Conservation (phyloP, 495 filamentous ascomycete species). For the Hypoxylon intermedium region DNA sequence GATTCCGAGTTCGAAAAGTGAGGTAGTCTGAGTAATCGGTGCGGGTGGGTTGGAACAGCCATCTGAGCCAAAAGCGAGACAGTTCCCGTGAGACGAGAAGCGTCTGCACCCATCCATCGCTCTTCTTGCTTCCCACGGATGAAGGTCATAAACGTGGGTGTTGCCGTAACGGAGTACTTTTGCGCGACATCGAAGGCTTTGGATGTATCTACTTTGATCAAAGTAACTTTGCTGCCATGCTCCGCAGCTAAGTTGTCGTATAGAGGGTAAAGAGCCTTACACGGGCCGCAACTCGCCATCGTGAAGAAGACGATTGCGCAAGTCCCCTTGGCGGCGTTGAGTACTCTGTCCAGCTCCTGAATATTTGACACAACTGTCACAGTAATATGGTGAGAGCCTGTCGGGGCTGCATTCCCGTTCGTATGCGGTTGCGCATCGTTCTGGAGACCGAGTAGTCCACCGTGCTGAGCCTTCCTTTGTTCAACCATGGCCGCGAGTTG, state of each 20-base stretch:
- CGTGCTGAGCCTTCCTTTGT: slow-evolving; percentile 64
- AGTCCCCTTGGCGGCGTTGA: slow-evolving; percentile 64
- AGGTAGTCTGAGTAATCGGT: slow-evolving; percentile 71
- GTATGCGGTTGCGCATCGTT: slow-evolving; percentile 39
- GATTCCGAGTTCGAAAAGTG: slow-evolving; percentile 68
- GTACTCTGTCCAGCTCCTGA: slow-evolving; percentile 64
- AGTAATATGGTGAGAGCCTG: slow-evolving; percentile 39
- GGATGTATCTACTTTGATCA: slow-evolving; percentile 86
- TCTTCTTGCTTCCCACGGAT: slow-evolving; percentile 76
- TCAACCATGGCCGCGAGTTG: slow-evolving; percentile 78
- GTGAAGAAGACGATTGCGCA: slow-evolving; percentile 94
- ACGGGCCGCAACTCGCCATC: slow-evolving; percentile 83
- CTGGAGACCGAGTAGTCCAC: slow-evolving; percentile 60
- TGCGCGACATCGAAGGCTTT: slow-evolving; percentile 68
- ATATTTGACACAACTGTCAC: slow-evolving; percentile 52
- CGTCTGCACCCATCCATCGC: slow-evolving; percentile 80
- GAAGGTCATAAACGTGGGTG: slow-evolving; percentile 92
- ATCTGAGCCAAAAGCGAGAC: slow-evolving; percentile 76
- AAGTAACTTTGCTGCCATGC: slow-evolving; percentile 67
- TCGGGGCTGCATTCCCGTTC: slow-evolving; percentile 35
- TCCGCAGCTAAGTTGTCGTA: slow-evolving; percentile 84
- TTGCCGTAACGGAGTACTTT: slow-evolving; percentile 74
- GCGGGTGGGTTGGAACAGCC: slow-evolving; percentile 79
- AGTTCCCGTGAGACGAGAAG: slow-evolving; percentile 70
- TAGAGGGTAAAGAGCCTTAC: slow-evolving; percentile 80